Conservation (phyloP, 2,329 filamentous ascomycete species). For the Alternaria conjuncta region DNA sequence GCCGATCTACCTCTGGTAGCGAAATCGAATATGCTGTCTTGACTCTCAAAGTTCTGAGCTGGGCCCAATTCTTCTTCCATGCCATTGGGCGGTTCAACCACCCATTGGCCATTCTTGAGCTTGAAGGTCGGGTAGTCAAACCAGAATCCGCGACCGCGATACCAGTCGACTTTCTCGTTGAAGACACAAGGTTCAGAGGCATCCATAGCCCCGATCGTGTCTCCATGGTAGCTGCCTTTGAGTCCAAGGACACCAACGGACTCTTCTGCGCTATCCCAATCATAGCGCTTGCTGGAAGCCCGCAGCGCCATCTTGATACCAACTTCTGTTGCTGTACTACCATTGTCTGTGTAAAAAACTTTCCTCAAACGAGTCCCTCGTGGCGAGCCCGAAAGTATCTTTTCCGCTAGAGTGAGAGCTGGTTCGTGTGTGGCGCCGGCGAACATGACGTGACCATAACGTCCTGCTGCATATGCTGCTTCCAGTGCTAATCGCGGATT, state of each 20-base stretch:
- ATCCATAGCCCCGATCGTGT: conserved; percentile 90
- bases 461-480: conserved; percentile 79
- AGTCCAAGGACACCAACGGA: conserved; percentile 73
- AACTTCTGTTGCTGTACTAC: conserved; percentile 83
- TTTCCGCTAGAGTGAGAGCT: conserved; percentile 71
- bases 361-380: conserved; percentile 70
- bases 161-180: conserved; percentile 88
- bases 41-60: conserved; percentile 40
- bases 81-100: conserved; percentile 62
- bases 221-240: conserved; percentile 83
- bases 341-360: conserved; percentile 84
- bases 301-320: conserved; percentile 84
- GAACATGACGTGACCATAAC: conserved; percentile 91
- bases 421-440: conserved; percentile 80
- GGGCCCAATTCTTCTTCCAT: conserved; percentile 57
- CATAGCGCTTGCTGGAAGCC: conserved; percentile 70
- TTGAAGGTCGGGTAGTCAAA: conserved; percentile 78
- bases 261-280: conserved; percentile 64
- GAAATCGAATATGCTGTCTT: conserved; percentile 46
- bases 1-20: conserved; percentile 48
- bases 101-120: conserved; percentile 71
- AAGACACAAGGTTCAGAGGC: conserved; percentile 77
- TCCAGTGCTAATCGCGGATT: conserved; percentile 74
- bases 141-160: conserved; percentile 79
- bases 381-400: conserved; percentile 62